A percentile compares a stretch with the other conserved stretches of the same genome.
Conservation (phyloP, 208 protist species). For the Balamuthia mandrillaris region DNA sequence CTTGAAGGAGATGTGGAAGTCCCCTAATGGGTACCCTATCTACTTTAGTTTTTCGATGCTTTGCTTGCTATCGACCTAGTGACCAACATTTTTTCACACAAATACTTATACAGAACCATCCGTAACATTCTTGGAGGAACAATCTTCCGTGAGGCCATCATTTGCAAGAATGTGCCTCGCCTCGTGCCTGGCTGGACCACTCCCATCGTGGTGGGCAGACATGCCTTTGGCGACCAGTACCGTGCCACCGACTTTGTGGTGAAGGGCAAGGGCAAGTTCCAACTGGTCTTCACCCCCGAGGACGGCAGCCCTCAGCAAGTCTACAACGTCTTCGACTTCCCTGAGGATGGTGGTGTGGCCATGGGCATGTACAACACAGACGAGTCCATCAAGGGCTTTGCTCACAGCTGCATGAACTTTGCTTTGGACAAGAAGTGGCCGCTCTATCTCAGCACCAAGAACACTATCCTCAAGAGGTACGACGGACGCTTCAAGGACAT, state of each 20-base stretch:
- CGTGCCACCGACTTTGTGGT: slow-evolving; percentile 84
- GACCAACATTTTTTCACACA: slow-evolving; percentile 96
- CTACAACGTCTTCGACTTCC: slow-evolving; percentile 86
- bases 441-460: slow-evolving; percentile 93
- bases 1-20: slow-evolving; percentile 97
- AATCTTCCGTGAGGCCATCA: slow-evolving; percentile 96
- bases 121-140: slow-evolving; percentile 96
- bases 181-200: slow-evolving; percentile 83
- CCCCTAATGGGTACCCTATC: slow-evolving; percentile 96
- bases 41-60: too few species aligned
- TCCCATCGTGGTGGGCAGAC: slow-evolving; percentile 91
- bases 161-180: slow-evolving; percentile 76
- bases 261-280: background rate
- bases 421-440: slow-evolving; percentile 84
- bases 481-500: slow-evolving; percentile 94
- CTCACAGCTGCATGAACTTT: slow-evolving; percentile 88
- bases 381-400: slow-evolving; percentile 89
- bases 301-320: background rate
- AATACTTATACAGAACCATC: slow-evolving; percentile 90
- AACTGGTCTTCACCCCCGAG: background rate
- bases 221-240: slow-evolving; percentile 93
- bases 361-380: slow-evolving; percentile 95
- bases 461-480: slow-evolving; percentile 96
- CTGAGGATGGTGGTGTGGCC: slow-evolving; percentile 71
- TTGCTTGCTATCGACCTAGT: slow-evolving; percentile 96